A percentile compares a stretch with the other conserved stretches of the same genome.
These are phyloP conservation scores for Plasmodium blacklocki DNA, from an alignment of 169 alveolate species.

Conservation along the genomic window DNA sequence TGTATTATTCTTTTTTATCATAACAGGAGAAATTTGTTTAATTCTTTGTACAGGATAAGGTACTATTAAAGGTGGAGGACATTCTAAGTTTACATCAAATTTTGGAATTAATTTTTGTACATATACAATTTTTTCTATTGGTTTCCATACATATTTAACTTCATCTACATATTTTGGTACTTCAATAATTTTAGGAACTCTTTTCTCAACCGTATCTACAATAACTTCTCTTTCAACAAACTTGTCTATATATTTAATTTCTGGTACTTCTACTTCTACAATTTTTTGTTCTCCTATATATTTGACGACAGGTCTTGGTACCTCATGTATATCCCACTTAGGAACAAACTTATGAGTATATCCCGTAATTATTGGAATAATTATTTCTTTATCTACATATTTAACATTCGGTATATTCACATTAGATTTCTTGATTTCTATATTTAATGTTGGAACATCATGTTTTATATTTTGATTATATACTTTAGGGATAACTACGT, in stretches of 20 bases:
- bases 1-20: constrained; percentile 80
- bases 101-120: constrained; percentile 88
- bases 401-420: constrained; percentile 86
- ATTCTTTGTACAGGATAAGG: constrained; percentile 89
- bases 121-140: constrained; percentile 88
- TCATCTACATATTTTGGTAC: constrained; percentile 88
- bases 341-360: constrained; percentile 90
- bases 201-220: constrained; percentile 89
- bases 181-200: constrained; percentile 89
- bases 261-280: constrained; percentile 89
- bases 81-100: constrained; percentile 89
- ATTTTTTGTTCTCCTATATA: constrained; percentile 89
- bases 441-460: constrained; percentile 86
- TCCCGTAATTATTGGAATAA: constrained; percentile 88
- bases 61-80: constrained; percentile 91
- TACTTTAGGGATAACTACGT: constrained; percentile 87
- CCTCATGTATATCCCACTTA: constrained; percentile 90
- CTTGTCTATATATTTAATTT: constrained; percentile 87
- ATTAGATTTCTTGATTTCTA: constrained; percentile 81
- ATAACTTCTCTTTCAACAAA: constrained; percentile 89
- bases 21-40: constrained; percentile 89
- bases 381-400: constrained; percentile 88
- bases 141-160: constrained; percentile 89
- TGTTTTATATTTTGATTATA: constrained; percentile 89
- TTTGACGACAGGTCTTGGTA: constrained; percentile 89